Percentiles rank a stretch among this genome's conserved stretches.
Conservation (phyloP, 2,329 filamentous ascomycete species). For the Triangularia setosa region DNA sequence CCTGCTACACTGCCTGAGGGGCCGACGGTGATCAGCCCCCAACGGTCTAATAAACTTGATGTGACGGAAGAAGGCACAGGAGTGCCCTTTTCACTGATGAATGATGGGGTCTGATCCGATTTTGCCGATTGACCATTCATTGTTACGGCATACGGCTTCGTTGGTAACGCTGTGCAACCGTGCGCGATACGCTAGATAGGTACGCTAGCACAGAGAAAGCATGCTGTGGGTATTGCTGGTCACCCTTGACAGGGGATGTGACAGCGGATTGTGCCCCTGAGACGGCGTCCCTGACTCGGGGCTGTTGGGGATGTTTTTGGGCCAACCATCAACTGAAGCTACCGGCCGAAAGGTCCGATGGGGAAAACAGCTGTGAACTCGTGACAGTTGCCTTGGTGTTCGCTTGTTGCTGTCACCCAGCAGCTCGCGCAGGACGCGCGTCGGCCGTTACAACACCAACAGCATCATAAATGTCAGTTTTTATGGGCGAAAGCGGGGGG, state of each 20-base stretch:
- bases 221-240: neutral
- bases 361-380: neutral
- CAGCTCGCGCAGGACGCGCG: neutral
- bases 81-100: neutral
- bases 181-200: neutral
- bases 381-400: neutral
- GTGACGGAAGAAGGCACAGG: neutral
- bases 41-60: too few species aligned
- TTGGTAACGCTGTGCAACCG: neutral
- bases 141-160: neutral
- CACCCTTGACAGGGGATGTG: neutral
- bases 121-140: constrained; percentile 14
- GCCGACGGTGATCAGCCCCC: neutral
- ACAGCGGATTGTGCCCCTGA: neutral
- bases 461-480: neutral
- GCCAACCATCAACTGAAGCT: neutral
- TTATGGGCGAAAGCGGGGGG: neutral
- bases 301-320: neutral
- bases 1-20: neutral
- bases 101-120: constrained; percentile 22
- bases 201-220: neutral
- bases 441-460: neutral
- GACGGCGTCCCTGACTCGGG: neutral
- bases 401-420: neutral
- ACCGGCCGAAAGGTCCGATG: neutral